Evolutionary conservation across 495 filamentous ascomycete species (phyloP), one percentile per base, ranked within the genome.

Genomic region (Podospora bellae-mahoneyi): DNA sequence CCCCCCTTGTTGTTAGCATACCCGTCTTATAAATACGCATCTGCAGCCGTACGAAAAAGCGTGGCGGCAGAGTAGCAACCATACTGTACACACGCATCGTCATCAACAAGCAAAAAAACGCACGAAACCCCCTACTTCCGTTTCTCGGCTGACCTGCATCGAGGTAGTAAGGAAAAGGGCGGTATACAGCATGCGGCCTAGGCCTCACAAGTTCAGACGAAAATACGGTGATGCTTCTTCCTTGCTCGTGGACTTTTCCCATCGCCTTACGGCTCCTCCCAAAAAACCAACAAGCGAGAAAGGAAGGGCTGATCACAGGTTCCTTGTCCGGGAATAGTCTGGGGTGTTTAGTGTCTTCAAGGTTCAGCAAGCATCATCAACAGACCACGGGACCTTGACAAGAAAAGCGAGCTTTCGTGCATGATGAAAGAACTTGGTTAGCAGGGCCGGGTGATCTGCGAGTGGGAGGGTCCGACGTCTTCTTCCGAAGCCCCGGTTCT

Each of bases 391-490:
- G 39, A 48, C 39, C 39, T 32, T 32, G 30, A 32, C 30, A 7
- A 32, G 7, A 7, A 48, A 48, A 48, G 15, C 39, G 39, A 48
- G 39, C 39, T 48, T 48, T 48, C 39, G 15, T 48, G 39, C 39
- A 48, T 48, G 39, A 32, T 32, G 39, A 48, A 48, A 48, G 15
- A 48, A 48, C 39, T 48, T 48, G 39, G 39, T 48, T 48, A 48
- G 39, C 39, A 48, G 56, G 19, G 56, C n/a, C 56, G 56, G 56
- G 56, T 58, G 56, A 58, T 58, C 56, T 48, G 39, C 39, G 39
- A 48, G 39, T 5, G 30, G 7, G 7, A 48, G 39, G 39, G 39
- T 48, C 39, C 39, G 39, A 48, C 39, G 39, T 48, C 39, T 48
- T 4, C 39, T 13, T 48, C 39, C 56, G 56, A 58, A 58, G 23